phyloP scores from a whole-genome alignment of 306 rosid species.

The Gastrolobium villosum region DNA sequence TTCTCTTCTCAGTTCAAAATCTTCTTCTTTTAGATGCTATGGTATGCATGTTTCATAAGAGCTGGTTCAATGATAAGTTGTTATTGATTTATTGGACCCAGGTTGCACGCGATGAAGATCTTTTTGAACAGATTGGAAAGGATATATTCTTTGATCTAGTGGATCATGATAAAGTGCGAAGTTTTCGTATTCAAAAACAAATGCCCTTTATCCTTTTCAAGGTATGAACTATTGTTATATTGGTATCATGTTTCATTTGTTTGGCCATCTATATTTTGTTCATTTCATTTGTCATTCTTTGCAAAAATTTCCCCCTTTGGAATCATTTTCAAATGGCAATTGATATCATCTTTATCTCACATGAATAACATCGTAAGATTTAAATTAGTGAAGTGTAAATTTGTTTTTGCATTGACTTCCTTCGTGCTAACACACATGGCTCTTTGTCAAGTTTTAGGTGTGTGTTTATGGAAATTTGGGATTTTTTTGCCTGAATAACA shows the following conservation, averaged over 20 bases:
- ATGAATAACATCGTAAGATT: background rate
- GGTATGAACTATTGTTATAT: constrained; percentile 57
- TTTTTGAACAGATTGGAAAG: constrained; percentile 81
- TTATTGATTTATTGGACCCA: constrained; percentile 45
- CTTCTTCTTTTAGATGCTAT: constrained; percentile 14
- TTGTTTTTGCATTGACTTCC: background rate
- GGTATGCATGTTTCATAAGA: constrained; percentile 6
- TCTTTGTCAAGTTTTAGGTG: background rate
- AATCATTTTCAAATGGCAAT: constrained; percentile 7
- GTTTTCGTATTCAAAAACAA: constrained; percentile 82
- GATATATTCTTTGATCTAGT: constrained; percentile 90
- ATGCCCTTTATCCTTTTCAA: constrained; percentile 73
- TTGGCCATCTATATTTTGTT: constrained; percentile 1
- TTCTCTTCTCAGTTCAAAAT: constrained; percentile 2
- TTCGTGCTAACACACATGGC: background rate
- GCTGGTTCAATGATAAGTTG: background rate
- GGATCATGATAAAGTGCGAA: constrained; percentile 92
- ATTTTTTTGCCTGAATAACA: background rate
- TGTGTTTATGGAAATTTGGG: background rate
- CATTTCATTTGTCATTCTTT: background rate
- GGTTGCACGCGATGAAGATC: constrained; percentile 93
- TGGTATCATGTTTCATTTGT: background rate
- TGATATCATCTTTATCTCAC: background rate
- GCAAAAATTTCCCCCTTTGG: background rate
- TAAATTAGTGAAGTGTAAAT: background rate